A percentile compares a stretch with the other conserved stretches of the same genome.
Conservation (phyloP, 2,329 filamentous ascomycete genomes). For the Magnaporthiopsis incrustans region DNA sequence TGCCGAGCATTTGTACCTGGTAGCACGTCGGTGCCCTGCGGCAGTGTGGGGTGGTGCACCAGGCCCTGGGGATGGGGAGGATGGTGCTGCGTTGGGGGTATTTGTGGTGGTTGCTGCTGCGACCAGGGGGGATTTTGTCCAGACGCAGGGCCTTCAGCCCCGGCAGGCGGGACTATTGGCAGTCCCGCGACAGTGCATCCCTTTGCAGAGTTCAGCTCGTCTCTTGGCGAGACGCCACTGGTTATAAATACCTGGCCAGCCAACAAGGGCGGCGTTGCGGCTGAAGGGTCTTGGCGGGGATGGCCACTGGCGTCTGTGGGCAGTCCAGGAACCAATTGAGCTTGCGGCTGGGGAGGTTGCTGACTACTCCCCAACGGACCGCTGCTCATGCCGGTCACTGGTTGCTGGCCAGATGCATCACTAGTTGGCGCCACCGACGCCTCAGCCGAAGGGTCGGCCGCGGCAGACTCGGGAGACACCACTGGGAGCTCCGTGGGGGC, state of each 20-base stretch:
- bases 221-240: background rate
- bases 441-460: slow-evolving; percentile 11
- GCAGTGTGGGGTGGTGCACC: background rate
- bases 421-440: background rate
- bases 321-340: background rate
- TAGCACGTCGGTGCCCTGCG: background rate
- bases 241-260: background rate
- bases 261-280: background rate
- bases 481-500: slow-evolving; percentile 30
- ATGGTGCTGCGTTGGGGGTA: slow-evolving; percentile 14
- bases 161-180: slow-evolving; percentile 10
- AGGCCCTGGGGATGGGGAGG: background rate
- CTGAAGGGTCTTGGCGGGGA: background rate
- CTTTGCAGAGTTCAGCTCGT: slow-evolving; percentile 8
- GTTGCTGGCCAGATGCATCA: background rate
- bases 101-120: slow-evolving; percentile 13
- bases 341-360: background rate
- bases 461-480: slow-evolving; percentile 12
- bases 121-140: slow-evolving; percentile 11
- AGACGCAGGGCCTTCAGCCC: slow-evolving; percentile 13
- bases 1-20: slow-evolving; percentile 5
- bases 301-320: background rate
- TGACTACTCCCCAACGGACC: background rate
- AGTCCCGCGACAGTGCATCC: slow-evolving; percentile 15
- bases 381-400: slow-evolving; percentile 2